Percentiles rank a stretch among this genome's conserved stretches.
Evolutionary conservation across 371 early-diverging fungal genomes (phyloP).

Genomic region (Syncephalastrum monosporum): DNA sequence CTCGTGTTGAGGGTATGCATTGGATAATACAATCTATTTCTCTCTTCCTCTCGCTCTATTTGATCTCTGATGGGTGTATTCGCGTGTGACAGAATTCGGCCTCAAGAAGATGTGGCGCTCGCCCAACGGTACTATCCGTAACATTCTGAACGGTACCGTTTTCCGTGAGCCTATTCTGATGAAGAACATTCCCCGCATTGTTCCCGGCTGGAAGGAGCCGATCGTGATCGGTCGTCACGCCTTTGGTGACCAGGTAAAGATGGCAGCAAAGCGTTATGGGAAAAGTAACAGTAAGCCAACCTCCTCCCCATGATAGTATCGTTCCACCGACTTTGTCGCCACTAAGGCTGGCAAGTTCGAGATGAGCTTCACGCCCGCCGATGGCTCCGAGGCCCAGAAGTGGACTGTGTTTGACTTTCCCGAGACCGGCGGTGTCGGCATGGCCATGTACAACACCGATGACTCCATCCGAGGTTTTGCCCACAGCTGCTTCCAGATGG

Average conservation of each 20-base stretch:
- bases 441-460: slow-evolving; percentile 92
- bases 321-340: slow-evolving; percentile 86
- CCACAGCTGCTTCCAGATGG: slow-evolving; percentile 89
- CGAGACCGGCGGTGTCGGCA: slow-evolving; percentile 78
- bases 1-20: slow-evolving; percentile 72
- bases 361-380: slow-evolving; percentile 83
- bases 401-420: slow-evolving; percentile 72
- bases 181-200: slow-evolving; percentile 83
- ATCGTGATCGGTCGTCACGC: slow-evolving; percentile 94
- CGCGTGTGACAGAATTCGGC: slow-evolving; percentile 68
- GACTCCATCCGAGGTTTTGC: slow-evolving; percentile 90
- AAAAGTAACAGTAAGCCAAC: too few relatives aligned
- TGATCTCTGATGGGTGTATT: too few relatives aligned
- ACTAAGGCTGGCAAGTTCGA: slow-evolving; percentile 82
- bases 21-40: too few relatives aligned
- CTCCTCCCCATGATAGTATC: slow-evolving; percentile 54
- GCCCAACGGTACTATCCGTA: slow-evolving; percentile 96
- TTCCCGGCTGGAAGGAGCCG: slow-evolving; percentile 92
- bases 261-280: too few relatives aligned
- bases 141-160: slow-evolving; percentile 92
- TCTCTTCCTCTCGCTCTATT: too few relatives aligned
- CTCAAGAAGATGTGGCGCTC: slow-evolving; percentile 94
- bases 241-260: slow-evolving; percentile 83
- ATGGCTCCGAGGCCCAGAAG: slow-evolving; percentile 61
- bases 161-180: slow-evolving; percentile 95